These are phyloP conservation scores for Zychaea mexicana DNA, from an alignment of 371 early-diverging fungal genomes.

Conservation along the genomic window DNA sequence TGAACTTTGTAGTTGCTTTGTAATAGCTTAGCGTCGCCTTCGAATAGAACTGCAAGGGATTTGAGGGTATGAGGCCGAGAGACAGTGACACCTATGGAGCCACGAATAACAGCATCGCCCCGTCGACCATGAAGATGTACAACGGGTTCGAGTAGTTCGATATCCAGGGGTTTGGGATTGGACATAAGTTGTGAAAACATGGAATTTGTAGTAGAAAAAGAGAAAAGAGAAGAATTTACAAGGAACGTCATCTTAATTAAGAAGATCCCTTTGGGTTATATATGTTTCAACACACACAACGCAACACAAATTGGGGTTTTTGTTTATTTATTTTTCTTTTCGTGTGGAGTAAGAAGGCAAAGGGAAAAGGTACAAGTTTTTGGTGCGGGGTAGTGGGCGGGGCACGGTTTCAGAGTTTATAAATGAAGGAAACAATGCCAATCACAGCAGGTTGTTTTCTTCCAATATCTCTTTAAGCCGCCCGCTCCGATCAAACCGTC, in stretches of 20 bases:
- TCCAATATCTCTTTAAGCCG: not conserved
- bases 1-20: not conserved
- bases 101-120: slow-evolving; percentile 2
- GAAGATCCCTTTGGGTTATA: no score
- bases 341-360: not conserved
- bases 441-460: not conserved
- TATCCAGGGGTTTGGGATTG: not conserved
- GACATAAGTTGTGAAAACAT: slow-evolving; percentile 1
- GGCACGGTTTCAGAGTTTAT: not conserved
- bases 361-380: not conserved
- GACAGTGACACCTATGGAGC: not conserved
- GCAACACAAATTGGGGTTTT: no score
- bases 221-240: no score
- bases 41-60: slow-evolving; percentile 6
- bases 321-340: no score
- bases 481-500: not conserved
- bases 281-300: no score
- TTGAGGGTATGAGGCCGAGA: not conserved
- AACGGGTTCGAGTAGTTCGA: slow-evolving; percentile 6
- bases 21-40: not conserved
- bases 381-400: not conserved
- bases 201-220: not conserved
- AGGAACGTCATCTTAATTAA: no score
- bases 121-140: not conserved
- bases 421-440: not conserved